Percentiles rank a stretch among this genome's conserved stretches.
phyloP scores from a whole-genome alignment of 2,329 filamentous ascomycete genomes.

The Kalmusia sp. region DNA sequence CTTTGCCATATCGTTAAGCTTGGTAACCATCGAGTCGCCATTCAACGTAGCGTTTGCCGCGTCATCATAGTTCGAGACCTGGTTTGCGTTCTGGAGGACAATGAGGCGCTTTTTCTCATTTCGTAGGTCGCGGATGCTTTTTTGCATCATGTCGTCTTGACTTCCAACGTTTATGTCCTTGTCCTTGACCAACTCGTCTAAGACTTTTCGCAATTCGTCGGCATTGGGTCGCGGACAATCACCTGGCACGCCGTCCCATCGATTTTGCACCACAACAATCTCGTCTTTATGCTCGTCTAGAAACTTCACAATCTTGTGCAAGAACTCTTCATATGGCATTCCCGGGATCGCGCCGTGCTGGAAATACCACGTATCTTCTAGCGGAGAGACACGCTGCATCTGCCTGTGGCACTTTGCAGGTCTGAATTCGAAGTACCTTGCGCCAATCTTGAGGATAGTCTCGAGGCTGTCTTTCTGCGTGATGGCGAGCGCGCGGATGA shows the following conservation, averaged over 20 bases:
- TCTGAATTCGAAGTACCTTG: conserved; percentile 61
- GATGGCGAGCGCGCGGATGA: conserved; percentile 58
- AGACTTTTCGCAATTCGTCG: conserved; percentile 49
- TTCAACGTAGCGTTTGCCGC: conserved; percentile 38
- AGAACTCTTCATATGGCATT: conserved; percentile 55
- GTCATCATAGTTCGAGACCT: conserved; percentile 44
- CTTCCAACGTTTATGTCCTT: conserved; percentile 27
- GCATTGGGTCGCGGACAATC: conserved; percentile 54
- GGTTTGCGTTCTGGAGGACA: conserved; percentile 27
- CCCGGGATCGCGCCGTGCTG: conserved; percentile 60
- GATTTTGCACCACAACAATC: conserved; percentile 58
- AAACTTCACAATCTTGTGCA: conserved; percentile 52
- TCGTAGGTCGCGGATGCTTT: conserved; percentile 33
- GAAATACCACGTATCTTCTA: conserved; percentile 58
- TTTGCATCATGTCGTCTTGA: conserved; percentile 35
- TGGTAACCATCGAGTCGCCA: conserved; percentile 37
- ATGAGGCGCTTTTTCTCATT: conserved; percentile 34
- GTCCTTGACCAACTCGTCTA: conserved; percentile 41
- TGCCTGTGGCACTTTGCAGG: conserved; percentile 56
- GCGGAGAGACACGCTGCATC: conserved; percentile 45
- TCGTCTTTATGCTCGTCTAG: conserved; percentile 52
- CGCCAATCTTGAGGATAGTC: conserved; percentile 55
- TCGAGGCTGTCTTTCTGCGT: conserved; percentile 59
- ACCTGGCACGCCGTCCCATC: conserved; percentile 59
- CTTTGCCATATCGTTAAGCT: conserved; percentile 26